Percentiles rank a stretch among this genome's conserved stretches.
Conservation (phyloP, 495 filamentous ascomycete genomes). For the Penicillium desertorum region DNA sequence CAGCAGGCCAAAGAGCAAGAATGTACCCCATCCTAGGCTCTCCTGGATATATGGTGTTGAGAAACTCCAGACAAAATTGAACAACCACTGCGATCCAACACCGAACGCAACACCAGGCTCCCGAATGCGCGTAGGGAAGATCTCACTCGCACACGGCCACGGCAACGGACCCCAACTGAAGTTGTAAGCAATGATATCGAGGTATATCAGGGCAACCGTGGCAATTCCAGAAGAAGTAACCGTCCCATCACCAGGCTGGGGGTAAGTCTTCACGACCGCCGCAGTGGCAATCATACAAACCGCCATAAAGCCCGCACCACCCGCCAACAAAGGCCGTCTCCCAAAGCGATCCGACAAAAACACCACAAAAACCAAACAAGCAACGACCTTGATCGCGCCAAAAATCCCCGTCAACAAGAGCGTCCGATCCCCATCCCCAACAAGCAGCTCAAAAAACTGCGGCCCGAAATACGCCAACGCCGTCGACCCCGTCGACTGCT, state of each 20-base stretch:
- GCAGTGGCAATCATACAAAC: slow-evolving; percentile 57
- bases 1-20: slow-evolving; percentile 45
- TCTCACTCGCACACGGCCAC: slow-evolving; percentile 44
- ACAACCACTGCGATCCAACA: slow-evolving; percentile 53
- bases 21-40: slow-evolving; percentile 50
- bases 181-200: slow-evolving; percentile 48
- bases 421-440: slow-evolving; percentile 40
- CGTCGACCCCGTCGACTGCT: slow-evolving; percentile 55
- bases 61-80: slow-evolving; percentile 54
- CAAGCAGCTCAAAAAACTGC: slow-evolving; percentile 56
- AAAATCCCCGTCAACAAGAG: slow-evolving; percentile 53
- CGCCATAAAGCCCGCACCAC: slow-evolving; percentile 51
- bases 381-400: slow-evolving; percentile 50
- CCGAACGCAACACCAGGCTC: slow-evolving; percentile 49
- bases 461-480: slow-evolving; percentile 54
- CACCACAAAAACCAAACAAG: slow-evolving; percentile 49
- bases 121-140: slow-evolving; percentile 52
- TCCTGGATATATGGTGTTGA: slow-evolving; percentile 53
- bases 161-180: slow-evolving; percentile 42
- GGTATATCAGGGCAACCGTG: slow-evolving; percentile 51
- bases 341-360: slow-evolving; percentile 59
- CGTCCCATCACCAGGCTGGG: slow-evolving; percentile 28
- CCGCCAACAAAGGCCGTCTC: slow-evolving; percentile 51
- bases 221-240: slow-evolving; percentile 45
- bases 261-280: slow-evolving; percentile 53